Conservation (phyloP, 2,329 filamentous ascomycete species). For the Fusarium ambrosium region DNA sequence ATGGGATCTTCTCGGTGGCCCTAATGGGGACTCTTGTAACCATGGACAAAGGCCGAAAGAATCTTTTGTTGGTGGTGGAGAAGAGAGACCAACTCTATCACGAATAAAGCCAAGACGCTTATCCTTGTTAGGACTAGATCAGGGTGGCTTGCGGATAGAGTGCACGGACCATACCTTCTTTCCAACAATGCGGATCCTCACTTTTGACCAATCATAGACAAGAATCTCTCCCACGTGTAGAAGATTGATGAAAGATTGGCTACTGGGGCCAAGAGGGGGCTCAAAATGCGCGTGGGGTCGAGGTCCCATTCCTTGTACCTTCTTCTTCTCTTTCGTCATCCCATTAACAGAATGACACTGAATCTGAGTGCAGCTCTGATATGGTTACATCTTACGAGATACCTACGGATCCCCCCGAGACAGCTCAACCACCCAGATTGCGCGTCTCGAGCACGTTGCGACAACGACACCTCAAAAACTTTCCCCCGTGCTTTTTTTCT, state of each 20-base stretch:
- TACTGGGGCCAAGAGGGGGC: constrained; percentile 23
- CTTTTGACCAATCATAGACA: constrained; percentile 12
- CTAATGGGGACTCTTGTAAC: constrained; percentile 9
- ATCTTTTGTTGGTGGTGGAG: neutral
- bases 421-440: constrained; percentile 17
- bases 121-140: constrained; percentile 12
- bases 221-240: constrained; percentile 35
- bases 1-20: constrained; percentile 19
- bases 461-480: neutral
- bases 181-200: constrained; percentile 6
- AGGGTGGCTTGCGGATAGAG: constrained; percentile 13
- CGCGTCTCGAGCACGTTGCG: constrained; percentile 25
- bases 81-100: constrained; percentile 40
- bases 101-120: constrained; percentile 38
- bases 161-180: constrained; percentile 11
- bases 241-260: constrained; percentile 40
- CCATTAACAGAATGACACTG: neutral
- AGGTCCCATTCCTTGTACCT: neutral
- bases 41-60: constrained; percentile 5
- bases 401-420: neutral
- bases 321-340: neutral
- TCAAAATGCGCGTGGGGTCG: neutral
- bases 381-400: neutral
- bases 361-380: neutral
- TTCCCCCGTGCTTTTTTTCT: neutral